These are phyloP conservation scores for Aureobasidium sp. DNA, from an alignment of 2,329 filamentous ascomycete genomes.

Conservation along the genomic window DNA sequence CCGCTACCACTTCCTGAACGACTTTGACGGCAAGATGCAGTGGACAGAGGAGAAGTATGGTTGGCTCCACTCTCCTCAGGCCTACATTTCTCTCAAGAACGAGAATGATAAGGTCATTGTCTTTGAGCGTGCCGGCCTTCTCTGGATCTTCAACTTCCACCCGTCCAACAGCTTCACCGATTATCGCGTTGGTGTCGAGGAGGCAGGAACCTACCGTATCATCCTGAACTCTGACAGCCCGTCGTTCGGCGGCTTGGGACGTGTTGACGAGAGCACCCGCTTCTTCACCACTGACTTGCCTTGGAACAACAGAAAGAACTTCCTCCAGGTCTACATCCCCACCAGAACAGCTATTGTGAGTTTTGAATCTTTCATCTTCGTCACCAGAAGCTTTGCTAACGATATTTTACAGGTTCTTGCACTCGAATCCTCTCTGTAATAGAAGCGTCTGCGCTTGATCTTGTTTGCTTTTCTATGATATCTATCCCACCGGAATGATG, in stretches of 20 bases:
- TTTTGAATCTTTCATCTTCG: slow-evolving; percentile 17
- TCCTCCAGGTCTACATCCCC: slow-evolving; percentile 85
- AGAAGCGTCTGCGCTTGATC: neutral
- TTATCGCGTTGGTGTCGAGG: slow-evolving; percentile 84
- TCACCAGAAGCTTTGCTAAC: neutral
- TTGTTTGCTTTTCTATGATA: slow-evolving; percentile 11
- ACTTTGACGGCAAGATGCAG: slow-evolving; percentile 92
- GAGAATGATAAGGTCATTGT: slow-evolving; percentile 91
- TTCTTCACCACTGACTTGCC: slow-evolving; percentile 88
- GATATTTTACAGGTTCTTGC: neutral
- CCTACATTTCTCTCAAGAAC: slow-evolving; percentile 89
- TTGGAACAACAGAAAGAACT: slow-evolving; percentile 89
- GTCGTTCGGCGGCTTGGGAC: slow-evolving; percentile 70
- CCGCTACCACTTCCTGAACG: slow-evolving; percentile 85
- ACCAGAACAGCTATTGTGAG: slow-evolving; percentile 73
- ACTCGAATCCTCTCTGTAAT: slow-evolving; percentile 7
- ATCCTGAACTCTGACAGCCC: slow-evolving; percentile 75
- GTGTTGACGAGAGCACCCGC: slow-evolving; percentile 70
- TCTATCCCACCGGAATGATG: neutral
- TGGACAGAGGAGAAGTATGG: slow-evolving; percentile 78
- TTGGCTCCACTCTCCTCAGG: slow-evolving; percentile 80
- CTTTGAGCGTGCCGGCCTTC: slow-evolving; percentile 81
- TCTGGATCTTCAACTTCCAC: slow-evolving; percentile 98
- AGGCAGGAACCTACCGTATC: slow-evolving; percentile 76
- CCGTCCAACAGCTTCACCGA: slow-evolving; percentile 77